phyloP scores from a whole-genome alignment of 2,329 filamentous ascomycete genomes.

The Hirsutella minnesotensis region DNA sequence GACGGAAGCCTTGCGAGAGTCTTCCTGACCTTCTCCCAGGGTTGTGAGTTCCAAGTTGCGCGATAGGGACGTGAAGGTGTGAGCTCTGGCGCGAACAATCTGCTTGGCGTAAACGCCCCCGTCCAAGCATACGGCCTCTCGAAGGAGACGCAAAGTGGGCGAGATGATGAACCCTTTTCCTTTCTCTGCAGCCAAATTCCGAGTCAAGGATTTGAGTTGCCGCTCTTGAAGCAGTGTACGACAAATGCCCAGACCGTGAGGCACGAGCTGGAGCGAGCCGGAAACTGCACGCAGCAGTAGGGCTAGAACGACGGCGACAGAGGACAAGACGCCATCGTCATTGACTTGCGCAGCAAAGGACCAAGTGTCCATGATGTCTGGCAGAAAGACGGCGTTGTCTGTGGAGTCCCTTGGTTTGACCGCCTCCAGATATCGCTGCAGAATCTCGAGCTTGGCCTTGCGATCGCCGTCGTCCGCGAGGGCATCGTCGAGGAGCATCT shows the following conservation, averaged over 20 bases:
- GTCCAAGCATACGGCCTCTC: conserved; percentile 76
- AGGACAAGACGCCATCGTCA: conserved; percentile 70
- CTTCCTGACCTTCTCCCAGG: conserved; percentile 44
- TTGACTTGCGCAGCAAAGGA: conserved; percentile 68
- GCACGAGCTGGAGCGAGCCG: conserved; percentile 57
- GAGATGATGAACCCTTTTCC: conserved; percentile 81
- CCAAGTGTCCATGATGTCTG: conserved; percentile 82
- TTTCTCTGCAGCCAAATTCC: conserved; percentile 68
- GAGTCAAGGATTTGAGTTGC: conserved; percentile 69
- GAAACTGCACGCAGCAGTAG: conserved; percentile 72
- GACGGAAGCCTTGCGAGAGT: conserved; percentile 61
- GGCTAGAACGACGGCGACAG: conserved; percentile 69
- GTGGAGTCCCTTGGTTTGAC: conserved; percentile 33
- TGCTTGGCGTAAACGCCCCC: conserved; percentile 68
- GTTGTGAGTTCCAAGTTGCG: conserved; percentile 67
- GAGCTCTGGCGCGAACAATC: conserved; percentile 66
- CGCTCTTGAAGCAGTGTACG: conserved; percentile 70
- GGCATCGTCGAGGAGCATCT: conserved; percentile 58
- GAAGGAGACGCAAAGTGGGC: conserved; percentile 73
- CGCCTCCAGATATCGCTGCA: conserved; percentile 56
- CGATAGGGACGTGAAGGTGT: conserved; percentile 68
- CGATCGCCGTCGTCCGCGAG: conserved; percentile 33
- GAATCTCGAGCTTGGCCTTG: conserved; percentile 38
- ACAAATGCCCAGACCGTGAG: conserved; percentile 67
- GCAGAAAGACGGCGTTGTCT: conserved; percentile 49